These are phyloP conservation scores for Penicillium janthinellum DNA, from an alignment of 2,329 filamentous ascomycete species.

Conservation along the genomic window DNA sequence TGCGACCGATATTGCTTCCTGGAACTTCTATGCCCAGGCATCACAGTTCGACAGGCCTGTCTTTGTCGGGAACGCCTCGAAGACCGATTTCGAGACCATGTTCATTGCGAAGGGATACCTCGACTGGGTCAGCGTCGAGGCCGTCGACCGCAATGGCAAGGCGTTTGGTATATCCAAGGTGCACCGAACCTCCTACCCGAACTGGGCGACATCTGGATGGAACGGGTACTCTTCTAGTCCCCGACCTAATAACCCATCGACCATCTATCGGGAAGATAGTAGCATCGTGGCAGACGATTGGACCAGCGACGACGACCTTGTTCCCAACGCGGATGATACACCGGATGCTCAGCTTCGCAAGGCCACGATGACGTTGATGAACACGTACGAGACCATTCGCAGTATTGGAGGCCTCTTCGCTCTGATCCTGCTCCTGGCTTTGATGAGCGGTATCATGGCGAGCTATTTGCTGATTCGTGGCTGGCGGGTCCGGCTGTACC, in stretches of 20 bases:
- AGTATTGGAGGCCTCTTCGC: slow-evolving; percentile 24
- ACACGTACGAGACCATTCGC: slow-evolving; percentile 21
- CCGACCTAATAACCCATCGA: slow-evolving; percentile 19
- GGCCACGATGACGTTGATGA: slow-evolving; percentile 19
- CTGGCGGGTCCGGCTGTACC: slow-evolving; percentile 29
- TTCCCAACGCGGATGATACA: slow-evolving; percentile 4
- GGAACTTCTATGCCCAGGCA: slow-evolving; percentile 37
- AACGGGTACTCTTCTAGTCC: slow-evolving; percentile 15
- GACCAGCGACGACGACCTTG: not conserved
- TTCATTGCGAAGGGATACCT: slow-evolving; percentile 25
- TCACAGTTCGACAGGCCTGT: slow-evolving; percentile 24
- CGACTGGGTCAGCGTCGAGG: slow-evolving; percentile 26
- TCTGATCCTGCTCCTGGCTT: slow-evolving; percentile 20
- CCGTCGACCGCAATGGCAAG: slow-evolving; percentile 21
- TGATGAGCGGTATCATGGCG: slow-evolving; percentile 20
- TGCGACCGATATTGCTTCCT: slow-evolving; percentile 40
- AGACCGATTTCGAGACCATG: slow-evolving; percentile 26
- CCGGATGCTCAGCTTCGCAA: slow-evolving; percentile 21
- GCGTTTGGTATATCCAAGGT: slow-evolving; percentile 20
- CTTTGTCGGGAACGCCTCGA: slow-evolving; percentile 21
- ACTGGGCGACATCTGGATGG: slow-evolving; percentile 23
- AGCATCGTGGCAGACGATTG: not conserved
- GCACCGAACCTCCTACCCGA: slow-evolving; percentile 21
- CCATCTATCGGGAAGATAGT: slow-evolving; percentile 2
- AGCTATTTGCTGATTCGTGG: slow-evolving; percentile 24